Evolutionary conservation across 306 rosid species (phyloP).

Genomic region (Citrullus colocynthis): DNA sequence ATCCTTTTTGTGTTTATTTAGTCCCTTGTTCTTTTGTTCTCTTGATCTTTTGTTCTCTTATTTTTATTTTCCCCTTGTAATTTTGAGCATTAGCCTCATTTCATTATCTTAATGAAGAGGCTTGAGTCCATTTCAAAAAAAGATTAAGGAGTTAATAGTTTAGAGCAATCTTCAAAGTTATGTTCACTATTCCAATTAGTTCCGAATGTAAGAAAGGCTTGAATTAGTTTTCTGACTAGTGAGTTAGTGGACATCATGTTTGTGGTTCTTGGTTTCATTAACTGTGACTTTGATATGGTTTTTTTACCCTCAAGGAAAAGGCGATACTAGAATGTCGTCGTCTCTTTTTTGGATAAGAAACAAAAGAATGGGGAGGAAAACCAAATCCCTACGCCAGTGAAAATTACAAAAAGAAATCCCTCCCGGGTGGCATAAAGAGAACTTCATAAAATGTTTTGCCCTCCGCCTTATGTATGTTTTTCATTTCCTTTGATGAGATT

Average conservation of each 20-base stretch:
- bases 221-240: neutral
- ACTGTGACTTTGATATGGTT: neutral
- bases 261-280: neutral
- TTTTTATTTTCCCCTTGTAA: too few species aligned
- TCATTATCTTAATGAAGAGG: too few species aligned
- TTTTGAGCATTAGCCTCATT: too few species aligned
- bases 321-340: too few species aligned
- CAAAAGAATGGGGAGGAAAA: too few species aligned
- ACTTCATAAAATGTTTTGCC: neutral
- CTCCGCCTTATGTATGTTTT: neutral
- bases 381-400: too few species aligned
- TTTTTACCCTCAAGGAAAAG: neutral
- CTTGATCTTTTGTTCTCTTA: too few species aligned
- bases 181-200: neutral
- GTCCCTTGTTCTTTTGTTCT: too few species aligned
- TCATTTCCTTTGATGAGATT: neutral
- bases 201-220: neutral
- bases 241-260: neutral
- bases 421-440: neutral
- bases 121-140: too few species aligned
- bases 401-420: neutral
- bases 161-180: neutral
- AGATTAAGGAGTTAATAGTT: neutral
- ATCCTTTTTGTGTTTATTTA: too few species aligned
- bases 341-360: neutral